Evolutionary conservation across 179 eudicot species (phyloP), one percentile per base, ranked within the genome.

Genomic region (Silene vulgaris): DNA sequence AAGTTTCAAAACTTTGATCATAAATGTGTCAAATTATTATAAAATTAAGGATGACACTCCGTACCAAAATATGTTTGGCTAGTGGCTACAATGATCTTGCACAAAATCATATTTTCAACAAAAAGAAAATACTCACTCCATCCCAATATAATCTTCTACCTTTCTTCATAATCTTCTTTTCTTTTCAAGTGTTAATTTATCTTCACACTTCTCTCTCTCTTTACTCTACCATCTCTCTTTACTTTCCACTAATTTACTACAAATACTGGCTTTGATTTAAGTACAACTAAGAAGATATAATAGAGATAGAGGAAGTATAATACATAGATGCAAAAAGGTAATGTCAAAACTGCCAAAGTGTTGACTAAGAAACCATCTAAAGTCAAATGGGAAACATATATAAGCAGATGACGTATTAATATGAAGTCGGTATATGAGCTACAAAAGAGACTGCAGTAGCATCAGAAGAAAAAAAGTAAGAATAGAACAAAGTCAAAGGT

Each of bases 391-490:
- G 5, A 56, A 56, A n/a, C 4, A 4, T 56, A n/a, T 56, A 16
- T 16, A 56, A 56, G n/a, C 20, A 14, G 60, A 56, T 56, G 20
- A 56, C 0, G 60, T 56, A 29, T 30, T 9, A 21, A 20, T 62
- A 62, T 29, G 13, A 45, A 72, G 26, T 54, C 8, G 19, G 60
- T 16, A 9, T 20, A 69, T 20, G 45, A 35, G 26, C 73, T 71
- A 71, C n/a, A 60, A 70, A 56, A 61, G 69, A 8, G 6, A 59
- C 66, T 4, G 5, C 19, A 74, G 59, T 40, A 43, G 69, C 40
- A 73, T 48, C 30, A 60, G 35, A 35, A 73, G 75, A 32, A 73
- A 59, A 35, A 21, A 29, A 59, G 61, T 50, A 35, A 73, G 63
- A 59, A 61, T 37, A 23, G 23, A 52, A 20, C 26, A 62, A 43